These are phyloP conservation scores for Eragrostis curvula DNA, from an alignment of 176 grass and related monocot species.

Conservation along the genomic window DNA sequence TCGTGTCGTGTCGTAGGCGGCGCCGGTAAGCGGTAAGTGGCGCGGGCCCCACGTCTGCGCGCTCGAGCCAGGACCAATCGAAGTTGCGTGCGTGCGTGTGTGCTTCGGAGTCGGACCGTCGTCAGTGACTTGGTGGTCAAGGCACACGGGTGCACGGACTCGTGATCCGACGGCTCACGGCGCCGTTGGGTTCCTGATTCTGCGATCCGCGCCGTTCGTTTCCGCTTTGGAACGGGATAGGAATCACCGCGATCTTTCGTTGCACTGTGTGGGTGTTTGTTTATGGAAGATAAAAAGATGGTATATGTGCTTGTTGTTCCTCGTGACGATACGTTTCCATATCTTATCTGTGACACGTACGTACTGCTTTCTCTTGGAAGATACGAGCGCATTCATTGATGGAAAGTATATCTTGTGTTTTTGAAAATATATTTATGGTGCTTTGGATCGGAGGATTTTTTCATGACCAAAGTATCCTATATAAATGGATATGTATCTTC, in stretches of 20 bases:
- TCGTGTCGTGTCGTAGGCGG: constrained; percentile 1
- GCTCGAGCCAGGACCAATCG: neutral
- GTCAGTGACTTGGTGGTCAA: constrained; percentile 44
- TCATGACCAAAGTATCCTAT: neutral
- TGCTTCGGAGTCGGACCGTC: neutral
- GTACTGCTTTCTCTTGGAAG: neutral
- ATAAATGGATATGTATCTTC: neutral
- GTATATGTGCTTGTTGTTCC: neutral
- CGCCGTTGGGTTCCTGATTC: neutral
- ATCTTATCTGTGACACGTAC: neutral
- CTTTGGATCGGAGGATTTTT: neutral
- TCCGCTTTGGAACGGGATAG: neutral
- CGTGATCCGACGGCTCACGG: constrained; percentile 37
- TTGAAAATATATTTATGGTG: neutral
- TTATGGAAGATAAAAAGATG: neutral
- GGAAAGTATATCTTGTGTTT: neutral
- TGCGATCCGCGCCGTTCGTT: constrained; percentile 12
- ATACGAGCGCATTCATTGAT: constrained; percentile 3
- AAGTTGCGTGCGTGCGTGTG: neutral
- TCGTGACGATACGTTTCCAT: neutral
- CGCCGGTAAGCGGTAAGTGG: constrained; percentile 17
- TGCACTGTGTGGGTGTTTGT: neutral
- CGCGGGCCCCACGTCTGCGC: neutral
- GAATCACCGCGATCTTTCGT: neutral
- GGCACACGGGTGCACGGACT: neutral